Evolutionary conservation across 805 yeast genomes (phyloP).

Genomic region (Metschnikowia similis): DNA sequence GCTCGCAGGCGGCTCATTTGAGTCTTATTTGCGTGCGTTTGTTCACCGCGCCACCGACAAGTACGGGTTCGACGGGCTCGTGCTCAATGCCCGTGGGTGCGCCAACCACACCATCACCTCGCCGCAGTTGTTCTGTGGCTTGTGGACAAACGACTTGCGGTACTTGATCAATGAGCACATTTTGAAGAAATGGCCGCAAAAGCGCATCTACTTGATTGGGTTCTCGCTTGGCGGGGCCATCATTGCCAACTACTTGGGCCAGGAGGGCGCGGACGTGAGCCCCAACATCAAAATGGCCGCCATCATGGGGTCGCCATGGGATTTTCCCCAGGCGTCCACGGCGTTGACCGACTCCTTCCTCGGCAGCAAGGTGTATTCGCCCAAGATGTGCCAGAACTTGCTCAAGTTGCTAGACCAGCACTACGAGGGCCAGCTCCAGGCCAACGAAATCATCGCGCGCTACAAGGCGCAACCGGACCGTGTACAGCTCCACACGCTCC

Average conservation of each 20-base stretch:
- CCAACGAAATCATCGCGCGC: constrained; percentile 21
- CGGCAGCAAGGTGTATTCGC: constrained; percentile 39
- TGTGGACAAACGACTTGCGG: constrained; percentile 66
- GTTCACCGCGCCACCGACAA: constrained; percentile 40
- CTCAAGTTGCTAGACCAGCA: constrained; percentile 30
- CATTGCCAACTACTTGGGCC: constrained; percentile 64
- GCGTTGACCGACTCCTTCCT: constrained; percentile 36
- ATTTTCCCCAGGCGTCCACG: constrained; percentile 51
- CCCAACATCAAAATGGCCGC: constrained; percentile 54
- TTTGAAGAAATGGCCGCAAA: constrained; percentile 50
- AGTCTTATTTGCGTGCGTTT: constrained; percentile 61
- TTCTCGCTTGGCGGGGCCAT: constrained; percentile 72
- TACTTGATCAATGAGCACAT: constrained; percentile 51
- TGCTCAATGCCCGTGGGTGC: constrained; percentile 71
- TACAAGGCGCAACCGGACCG: constrained; percentile 28
- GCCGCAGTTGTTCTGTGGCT: constrained; percentile 62
- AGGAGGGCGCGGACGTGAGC: constrained; percentile 48
- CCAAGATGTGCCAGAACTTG: constrained; percentile 39
- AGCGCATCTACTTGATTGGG: constrained; percentile 63
- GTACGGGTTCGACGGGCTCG: constrained; percentile 50
- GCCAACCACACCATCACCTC: constrained; percentile 69
- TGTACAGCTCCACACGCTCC: constrained; percentile 34
- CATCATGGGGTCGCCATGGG: constrained; percentile 70
- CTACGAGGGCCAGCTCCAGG: constrained; percentile 24
- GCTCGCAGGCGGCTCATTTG: constrained; percentile 76